These are phyloP conservation scores for Crocinoboletus sp. DNA, from an alignment of 1,284 basidiomycete genomes.

Conservation along the genomic window DNA sequence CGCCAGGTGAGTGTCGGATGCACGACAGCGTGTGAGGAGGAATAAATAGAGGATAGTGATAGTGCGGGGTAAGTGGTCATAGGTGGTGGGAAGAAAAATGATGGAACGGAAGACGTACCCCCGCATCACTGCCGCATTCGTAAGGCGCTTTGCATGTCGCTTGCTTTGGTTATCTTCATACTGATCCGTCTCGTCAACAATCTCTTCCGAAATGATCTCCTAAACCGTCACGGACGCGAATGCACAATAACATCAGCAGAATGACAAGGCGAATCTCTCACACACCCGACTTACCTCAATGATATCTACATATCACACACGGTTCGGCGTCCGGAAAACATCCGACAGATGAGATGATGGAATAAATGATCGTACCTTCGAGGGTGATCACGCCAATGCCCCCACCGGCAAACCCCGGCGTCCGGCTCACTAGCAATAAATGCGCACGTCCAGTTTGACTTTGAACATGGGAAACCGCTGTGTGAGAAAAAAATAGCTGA, in stretches of 20 bases:
- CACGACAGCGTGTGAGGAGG: too few relatives aligned
- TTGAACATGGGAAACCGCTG: slow-evolving; percentile 23
- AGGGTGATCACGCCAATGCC: slow-evolving; percentile 81
- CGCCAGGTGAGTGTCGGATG: neutral
- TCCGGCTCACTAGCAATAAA: slow-evolving; percentile 80
- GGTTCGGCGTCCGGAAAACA: too few relatives aligned
- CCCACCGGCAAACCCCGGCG: slow-evolving; percentile 77
- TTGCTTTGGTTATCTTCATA: slow-evolving; percentile 85
- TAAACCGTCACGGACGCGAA: too few relatives aligned
- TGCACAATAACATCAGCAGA: too few relatives aligned
- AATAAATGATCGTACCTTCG: slow-evolving; percentile 46
- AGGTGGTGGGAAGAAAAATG: neutral
- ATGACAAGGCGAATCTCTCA: neutral
- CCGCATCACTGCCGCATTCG: slow-evolving; percentile 76
- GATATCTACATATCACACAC: slow-evolving; percentile 49
- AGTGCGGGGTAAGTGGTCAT: too few relatives aligned
- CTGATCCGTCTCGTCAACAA: slow-evolving; percentile 87
- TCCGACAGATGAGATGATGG: neutral
- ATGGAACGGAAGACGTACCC: slow-evolving; percentile 44
- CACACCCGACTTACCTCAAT: slow-evolving; percentile 47
- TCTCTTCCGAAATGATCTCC: slow-evolving; percentile 88
- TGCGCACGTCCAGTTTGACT: slow-evolving; percentile 97
- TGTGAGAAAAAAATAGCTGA: slow-evolving; percentile 28
- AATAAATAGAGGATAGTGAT: too few relatives aligned
- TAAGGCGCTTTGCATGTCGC: slow-evolving; percentile 51